Base-by-base conservation (phyloP, 1,284 basidiomycete species). In the Coniferiporia weirii region DNA sequence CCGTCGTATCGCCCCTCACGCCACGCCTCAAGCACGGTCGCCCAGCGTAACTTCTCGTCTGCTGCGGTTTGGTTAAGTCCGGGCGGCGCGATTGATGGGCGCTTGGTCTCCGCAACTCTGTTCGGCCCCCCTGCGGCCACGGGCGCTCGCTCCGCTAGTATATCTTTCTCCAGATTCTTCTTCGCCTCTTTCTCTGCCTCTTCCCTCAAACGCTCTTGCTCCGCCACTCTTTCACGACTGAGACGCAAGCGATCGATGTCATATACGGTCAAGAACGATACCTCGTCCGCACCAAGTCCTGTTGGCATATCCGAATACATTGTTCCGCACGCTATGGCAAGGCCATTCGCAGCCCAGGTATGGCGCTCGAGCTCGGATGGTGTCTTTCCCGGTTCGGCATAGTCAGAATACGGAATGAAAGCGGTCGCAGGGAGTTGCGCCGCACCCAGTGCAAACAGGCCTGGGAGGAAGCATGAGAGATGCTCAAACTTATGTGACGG, bases 381-480 rank as follows among this genome's bases (percentile, higher is more conserved):
- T 7, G 45, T 22, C 10, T 50, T 36, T 7, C 36, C 52, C n/a
- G 52, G n/a, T 34, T 44, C 43, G 9, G 35, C 20, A n/a, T 17
- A 32, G 13, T 52, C 59, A 13, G 59, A 60, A 32, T 38, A 55
- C 3, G 60, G 56, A 1, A 38, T 78, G 40, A 61, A 58, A 12
- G 35, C 60, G n/a, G 27, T 13, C 48, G 84, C 70, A 27, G 81
- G 80, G 57, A 90, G 76, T 1, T 79, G 79, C 55, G 82, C 78
- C 0, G 74, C 85, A 56, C 89, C 89, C 17, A 91, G 77, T 1
- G 88, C 87, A 58, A 91, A 75, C 15, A 91, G 71, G 12, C 87
- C 89, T 0, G 88, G 86, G 54, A 90, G 76, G 75, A 91, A 91
- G 71, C 89, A 91, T 12, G 87, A 83, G 54, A 91, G 75, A 66